phyloP scores from a whole-genome alignment of 1,284 basidiomycete species.

The Athelia sp. region DNA sequence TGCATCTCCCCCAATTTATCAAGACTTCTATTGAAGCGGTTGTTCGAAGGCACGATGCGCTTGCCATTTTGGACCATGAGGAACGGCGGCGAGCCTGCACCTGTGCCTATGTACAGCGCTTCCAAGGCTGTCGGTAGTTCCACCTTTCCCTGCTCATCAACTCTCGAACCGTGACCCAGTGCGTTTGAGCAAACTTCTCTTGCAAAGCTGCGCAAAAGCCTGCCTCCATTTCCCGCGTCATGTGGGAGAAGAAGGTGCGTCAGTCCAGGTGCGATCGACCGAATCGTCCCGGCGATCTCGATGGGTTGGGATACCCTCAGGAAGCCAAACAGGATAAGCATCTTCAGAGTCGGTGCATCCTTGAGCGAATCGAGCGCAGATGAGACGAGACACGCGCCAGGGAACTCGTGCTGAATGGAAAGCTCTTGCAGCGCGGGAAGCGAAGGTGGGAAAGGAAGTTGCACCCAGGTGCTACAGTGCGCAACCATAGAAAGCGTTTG shows the following conservation, averaged over 20 bases:
- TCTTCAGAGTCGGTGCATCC: not conserved
- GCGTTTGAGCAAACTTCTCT: no score
- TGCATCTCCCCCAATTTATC: no score
- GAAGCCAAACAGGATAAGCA: not conserved
- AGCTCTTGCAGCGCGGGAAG: not conserved
- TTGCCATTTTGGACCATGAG: no score
- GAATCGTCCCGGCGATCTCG: not conserved
- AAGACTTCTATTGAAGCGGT: no score
- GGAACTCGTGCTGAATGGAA: not conserved
- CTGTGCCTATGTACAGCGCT: not conserved
- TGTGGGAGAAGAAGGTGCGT: not conserved
- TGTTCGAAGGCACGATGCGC: no score
- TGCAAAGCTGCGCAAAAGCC: no score
- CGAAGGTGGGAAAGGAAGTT: not conserved
- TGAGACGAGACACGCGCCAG: not conserved
- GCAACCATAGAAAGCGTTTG: not conserved
- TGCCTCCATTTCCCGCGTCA: no score
- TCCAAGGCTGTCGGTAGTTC: not conserved
- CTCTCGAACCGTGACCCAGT: not conserved
- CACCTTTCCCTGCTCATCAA: not conserved
- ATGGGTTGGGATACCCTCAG: not conserved
- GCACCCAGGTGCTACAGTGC: not conserved
- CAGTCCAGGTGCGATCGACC: not conserved
- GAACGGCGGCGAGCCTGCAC: not conserved
- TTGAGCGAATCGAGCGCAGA: not conserved